Conservation (phyloP, 1,139 yeast genomes). For the Pneumocystis jirovecii region DNA sequence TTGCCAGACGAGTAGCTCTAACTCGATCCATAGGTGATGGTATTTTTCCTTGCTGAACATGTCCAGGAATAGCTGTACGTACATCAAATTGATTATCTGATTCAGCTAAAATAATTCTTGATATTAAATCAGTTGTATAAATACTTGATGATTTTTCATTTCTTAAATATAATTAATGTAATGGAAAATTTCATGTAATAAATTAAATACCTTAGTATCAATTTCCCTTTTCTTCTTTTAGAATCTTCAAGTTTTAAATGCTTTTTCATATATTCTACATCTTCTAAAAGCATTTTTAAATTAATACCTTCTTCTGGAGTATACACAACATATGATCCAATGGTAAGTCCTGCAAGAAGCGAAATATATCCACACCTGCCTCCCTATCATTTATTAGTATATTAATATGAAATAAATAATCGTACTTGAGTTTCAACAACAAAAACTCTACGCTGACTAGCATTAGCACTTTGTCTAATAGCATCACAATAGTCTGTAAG, state of each 20-base stretch:
- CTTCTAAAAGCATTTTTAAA: constrained; percentile 57
- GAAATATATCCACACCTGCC: constrained; percentile 93
- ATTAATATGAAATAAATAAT: background rate
- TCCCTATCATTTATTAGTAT: constrained; percentile 30
- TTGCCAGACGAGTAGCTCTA: constrained; percentile 78
- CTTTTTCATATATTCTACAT: constrained; percentile 53
- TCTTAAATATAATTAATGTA: constrained; percentile 25
- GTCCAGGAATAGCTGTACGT: constrained; percentile 94
- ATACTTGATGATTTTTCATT: constrained; percentile 76
- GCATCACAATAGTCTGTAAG: constrained; percentile 87
- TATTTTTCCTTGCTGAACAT: constrained; percentile 92
- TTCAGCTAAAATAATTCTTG: constrained; percentile 68
- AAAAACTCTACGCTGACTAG: constrained; percentile 85
- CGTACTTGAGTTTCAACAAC: constrained; percentile 72
- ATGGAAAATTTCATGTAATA: background rate
- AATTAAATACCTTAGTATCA: constrained; percentile 34
- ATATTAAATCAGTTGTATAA: constrained; percentile 64
- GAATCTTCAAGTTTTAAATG: constrained; percentile 66
- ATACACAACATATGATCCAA: constrained; percentile 86
- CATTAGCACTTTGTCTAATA: constrained; percentile 85
- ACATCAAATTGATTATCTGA: constrained; percentile 68
- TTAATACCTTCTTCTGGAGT: constrained; percentile 80
- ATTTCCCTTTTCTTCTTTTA: constrained; percentile 69
- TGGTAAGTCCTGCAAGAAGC: constrained; percentile 69
- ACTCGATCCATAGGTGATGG: constrained; percentile 94